phyloP scores from a whole-genome alignment of 306 rosid species.

The Alnus glutinosa region DNA sequence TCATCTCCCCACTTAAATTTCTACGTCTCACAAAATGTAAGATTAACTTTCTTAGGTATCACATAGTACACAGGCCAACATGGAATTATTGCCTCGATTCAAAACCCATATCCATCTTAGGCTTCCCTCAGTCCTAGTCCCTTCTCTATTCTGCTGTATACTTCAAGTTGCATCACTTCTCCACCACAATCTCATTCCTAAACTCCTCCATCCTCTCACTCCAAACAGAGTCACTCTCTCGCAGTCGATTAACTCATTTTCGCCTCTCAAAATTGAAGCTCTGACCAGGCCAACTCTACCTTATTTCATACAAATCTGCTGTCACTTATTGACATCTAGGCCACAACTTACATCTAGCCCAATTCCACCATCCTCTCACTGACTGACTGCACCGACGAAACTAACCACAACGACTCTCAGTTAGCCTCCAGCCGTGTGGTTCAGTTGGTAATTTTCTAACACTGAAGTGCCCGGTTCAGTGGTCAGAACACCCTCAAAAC shows the following conservation, averaged over 20 bases:
- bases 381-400: too few relatives aligned
- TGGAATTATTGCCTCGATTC: background rate
- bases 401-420: too few relatives aligned
- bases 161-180: background rate
- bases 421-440: too few relatives aligned
- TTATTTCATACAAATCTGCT: background rate
- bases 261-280: background rate
- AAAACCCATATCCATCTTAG: background rate
- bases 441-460: too few relatives aligned
- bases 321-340: background rate
- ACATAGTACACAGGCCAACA: background rate
- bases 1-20: too few relatives aligned
- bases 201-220: background rate
- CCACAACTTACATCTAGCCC: too few relatives aligned
- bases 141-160: background rate
- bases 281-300: background rate
- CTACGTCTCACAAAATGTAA: too few relatives aligned
- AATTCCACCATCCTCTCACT: too few relatives aligned
- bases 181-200: background rate
- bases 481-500: too few relatives aligned
- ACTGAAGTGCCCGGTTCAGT: too few relatives aligned
- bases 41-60: too few relatives aligned
- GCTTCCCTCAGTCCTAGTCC: background rate
- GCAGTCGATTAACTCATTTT: too few relatives aligned
- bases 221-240: background rate